These are phyloP conservation scores for Alloteropsis semialata DNA, from an alignment of 176 grass and related monocot genomes.

Conservation along the genomic window DNA sequence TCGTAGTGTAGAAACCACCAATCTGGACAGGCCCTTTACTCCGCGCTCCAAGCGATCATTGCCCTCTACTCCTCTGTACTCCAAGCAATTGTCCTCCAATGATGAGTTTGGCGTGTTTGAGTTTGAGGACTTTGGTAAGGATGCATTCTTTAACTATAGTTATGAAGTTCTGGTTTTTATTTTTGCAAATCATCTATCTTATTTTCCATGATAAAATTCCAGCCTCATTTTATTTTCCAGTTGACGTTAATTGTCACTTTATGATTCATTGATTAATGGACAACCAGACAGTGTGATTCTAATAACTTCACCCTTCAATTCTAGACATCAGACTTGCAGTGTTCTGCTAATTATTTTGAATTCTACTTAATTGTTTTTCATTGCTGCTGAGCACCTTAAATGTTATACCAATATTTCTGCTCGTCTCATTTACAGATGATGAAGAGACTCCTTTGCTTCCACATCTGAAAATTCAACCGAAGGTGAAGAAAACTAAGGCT, in stretches of 20 bases:
- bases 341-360: neutral
- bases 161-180: neutral
- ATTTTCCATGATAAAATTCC: neutral
- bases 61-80: constrained; percentile 37
- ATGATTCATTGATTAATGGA: neutral
- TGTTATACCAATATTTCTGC: neutral
- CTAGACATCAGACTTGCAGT: neutral
- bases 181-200: neutral
- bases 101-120: constrained; percentile 17
- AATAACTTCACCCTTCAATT: neutral
- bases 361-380: neutral
- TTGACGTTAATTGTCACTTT: neutral
- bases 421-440: constrained; percentile 47
- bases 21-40: constrained; percentile 33
- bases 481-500: constrained; percentile 34
- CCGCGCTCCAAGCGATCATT: neutral
- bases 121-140: constrained; percentile 35
- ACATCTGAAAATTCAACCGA: neutral
- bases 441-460: constrained; percentile 45
- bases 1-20: neutral
- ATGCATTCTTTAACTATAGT: constrained; percentile 1
- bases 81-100: neutral
- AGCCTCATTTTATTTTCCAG: neutral
- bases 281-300: neutral
- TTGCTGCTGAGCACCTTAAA: neutral